These are phyloP conservation scores for Prototheca wickerhamii DNA, from an alignment of 163 green algal species.

Conservation along the genomic window DNA sequence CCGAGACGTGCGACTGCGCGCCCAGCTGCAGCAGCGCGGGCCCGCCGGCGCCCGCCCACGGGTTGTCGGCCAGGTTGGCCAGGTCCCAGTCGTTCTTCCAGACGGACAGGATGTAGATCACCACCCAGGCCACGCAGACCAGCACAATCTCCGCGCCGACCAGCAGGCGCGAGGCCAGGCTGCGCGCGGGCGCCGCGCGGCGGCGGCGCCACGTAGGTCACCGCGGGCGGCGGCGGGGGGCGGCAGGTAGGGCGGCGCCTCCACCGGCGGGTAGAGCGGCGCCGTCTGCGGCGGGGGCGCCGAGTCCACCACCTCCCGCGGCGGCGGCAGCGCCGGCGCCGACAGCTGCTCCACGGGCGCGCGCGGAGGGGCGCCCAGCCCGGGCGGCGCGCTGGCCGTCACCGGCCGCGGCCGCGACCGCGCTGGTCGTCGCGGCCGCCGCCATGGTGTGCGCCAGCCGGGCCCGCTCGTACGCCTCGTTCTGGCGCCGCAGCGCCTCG, in stretches of 20 bases:
- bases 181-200: background rate
- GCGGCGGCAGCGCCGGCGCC: background rate
- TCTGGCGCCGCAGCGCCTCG: slow-evolving; percentile 26
- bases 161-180: background rate
- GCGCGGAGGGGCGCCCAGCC: background rate
- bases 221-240: too few relatives aligned
- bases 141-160: slow-evolving; percentile 6
- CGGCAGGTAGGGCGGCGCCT: too few relatives aligned
- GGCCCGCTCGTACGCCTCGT: background rate
- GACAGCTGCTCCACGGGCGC: background rate
- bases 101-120: slow-evolving; percentile 27
- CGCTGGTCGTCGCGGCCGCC: background rate
- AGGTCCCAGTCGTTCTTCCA: slow-evolving; percentile 30
- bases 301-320: too few relatives aligned
- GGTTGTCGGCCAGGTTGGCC: slow-evolving; percentile 29
- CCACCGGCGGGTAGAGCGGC: too few relatives aligned
- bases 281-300: too few relatives aligned
- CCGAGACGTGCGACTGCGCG: slow-evolving; percentile 12
- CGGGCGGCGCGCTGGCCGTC: background rate
- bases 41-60: slow-evolving; percentile 22
- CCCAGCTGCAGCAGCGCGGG: slow-evolving; percentile 17
- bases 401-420: background rate
- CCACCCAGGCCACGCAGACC: slow-evolving; percentile 10
- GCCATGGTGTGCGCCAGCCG: background rate
- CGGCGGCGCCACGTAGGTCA: background rate